Percentiles rank a stretch among this genome's conserved stretches.
Conservation (phyloP, 2,329 filamentous ascomycete genomes). For the Penicillium decumbens region DNA sequence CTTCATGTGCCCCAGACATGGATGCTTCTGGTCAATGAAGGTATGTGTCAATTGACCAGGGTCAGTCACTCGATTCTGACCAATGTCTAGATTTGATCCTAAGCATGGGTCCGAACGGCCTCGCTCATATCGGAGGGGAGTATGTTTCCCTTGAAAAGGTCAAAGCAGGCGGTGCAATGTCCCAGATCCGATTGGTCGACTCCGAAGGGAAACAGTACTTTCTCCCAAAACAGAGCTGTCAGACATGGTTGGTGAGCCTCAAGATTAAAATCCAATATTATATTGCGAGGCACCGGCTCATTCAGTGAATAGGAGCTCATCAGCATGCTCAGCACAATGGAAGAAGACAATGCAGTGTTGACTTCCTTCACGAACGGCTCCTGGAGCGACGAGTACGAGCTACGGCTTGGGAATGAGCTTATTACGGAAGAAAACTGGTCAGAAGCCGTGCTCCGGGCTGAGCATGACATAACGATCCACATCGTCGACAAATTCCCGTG, state of each 20-base stretch:
- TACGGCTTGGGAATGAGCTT: neutral
- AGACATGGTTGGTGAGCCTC: constrained; percentile 5
- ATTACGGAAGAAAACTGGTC: constrained; percentile 2
- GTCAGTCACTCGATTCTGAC: neutral
- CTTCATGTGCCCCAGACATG: constrained; percentile 5
- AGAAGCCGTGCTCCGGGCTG: neutral
- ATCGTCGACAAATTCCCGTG: neutral
- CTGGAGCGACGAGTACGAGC: constrained; percentile 3
- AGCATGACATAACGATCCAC: neutral
- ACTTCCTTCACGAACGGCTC: neutral
- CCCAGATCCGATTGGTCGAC: constrained; percentile 1
- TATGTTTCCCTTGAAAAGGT: neutral
- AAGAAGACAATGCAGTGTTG: neutral
- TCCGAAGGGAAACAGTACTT: constrained; percentile 3
- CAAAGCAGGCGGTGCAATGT: neutral
- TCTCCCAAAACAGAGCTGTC: neutral
- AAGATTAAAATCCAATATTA: too few relatives aligned
- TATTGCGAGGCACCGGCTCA: too few relatives aligned
- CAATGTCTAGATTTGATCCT: neutral
- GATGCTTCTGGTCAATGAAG: constrained; percentile 4
- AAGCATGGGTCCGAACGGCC: constrained; percentile 1
- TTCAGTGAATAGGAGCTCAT: neutral
- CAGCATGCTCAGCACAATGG: neutral
- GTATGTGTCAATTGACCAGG: neutral
- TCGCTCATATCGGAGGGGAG: neutral